Base-by-base conservation (phyloP, 257 asterid genomes). In the Coffea eugenioides region DNA sequence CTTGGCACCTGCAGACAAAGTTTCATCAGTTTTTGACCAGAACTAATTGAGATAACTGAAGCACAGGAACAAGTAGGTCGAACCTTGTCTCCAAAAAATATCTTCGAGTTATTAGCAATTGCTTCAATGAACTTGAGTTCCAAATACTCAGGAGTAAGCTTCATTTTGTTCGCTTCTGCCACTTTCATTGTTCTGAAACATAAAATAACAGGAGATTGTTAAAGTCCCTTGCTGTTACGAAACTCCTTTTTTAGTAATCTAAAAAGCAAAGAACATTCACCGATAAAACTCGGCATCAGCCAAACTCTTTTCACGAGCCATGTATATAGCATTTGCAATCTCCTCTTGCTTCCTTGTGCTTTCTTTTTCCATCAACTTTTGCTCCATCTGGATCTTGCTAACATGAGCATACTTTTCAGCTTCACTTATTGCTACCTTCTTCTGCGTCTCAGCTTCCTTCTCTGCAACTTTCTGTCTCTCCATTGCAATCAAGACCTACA, bases 401-500 rank as follows among this genome's bases (percentile, higher is more conserved):
- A 96, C 94, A 70, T 94, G 97, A 83, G 99, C 94, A 79, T 90
- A 3, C 77, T 93, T 92, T 85, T 96, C 97, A 25, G 99, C 99
- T 88, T 96, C 99, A 82, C 97, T 94, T 62, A 96, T 85, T 51
- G 99, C 99, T 69, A 96, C 92, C 84, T 94, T 96, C 85, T 92
- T 91, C 82, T 88, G 89, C 0, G 98, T 96, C 87, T 96, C 99
- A 48, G 99, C 99, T 90, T 94, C 99, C 89, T 96, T 96, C 91
- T 96, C 98, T 39, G 97, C 49, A 84, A 96, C 99, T 87, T 87
- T 89, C 84, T 96, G 99, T 78, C 73, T 94, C 91, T 96, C 99
- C 62, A 91, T 83, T 13, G 99, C 97, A 87, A 96, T 96, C 91
- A 96, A 87, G 54, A 91, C 99, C 99, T 96, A 84, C 23, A 43